Evolutionary conservation across 441 rosid species (phyloP).

Genomic region (Oxalis stricta): DNA sequence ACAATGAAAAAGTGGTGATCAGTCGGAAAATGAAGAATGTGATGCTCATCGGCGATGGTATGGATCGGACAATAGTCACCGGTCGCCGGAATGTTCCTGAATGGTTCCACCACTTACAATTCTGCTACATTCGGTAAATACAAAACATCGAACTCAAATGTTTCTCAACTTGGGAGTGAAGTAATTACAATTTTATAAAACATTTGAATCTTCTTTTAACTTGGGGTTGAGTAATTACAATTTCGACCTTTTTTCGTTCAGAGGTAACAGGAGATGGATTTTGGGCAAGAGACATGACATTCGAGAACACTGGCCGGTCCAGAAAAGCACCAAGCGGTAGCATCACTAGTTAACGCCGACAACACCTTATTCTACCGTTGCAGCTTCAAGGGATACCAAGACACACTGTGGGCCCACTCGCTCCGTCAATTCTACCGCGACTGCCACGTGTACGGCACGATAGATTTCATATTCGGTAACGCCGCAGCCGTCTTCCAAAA

Average conservation of each 20-base stretch:
- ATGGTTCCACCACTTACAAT: constrained; percentile 36
- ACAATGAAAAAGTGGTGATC: constrained; percentile 42
- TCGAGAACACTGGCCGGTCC: constrained; percentile 72
- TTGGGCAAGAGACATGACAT: constrained; percentile 60
- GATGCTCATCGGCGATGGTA: constrained; percentile 62
- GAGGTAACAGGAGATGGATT: constrained; percentile 58
- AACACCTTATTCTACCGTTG: constrained; percentile 42
- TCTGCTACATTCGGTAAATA: constrained; percentile 54
- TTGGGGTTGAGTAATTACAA: no score
- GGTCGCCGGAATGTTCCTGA: constrained; percentile 28
- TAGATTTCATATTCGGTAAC: constrained; percentile 59
- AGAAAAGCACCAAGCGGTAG: constrained; percentile 47
- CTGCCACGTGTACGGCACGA: constrained; percentile 48
- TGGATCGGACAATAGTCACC: constrained; percentile 41
- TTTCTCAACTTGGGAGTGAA: no score
- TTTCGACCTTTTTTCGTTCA: constrained; percentile 1
- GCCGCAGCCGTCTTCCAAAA: constrained; percentile 43
- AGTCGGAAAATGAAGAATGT: constrained; percentile 22
- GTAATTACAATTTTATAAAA: no score
- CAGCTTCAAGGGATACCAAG: constrained; percentile 56
- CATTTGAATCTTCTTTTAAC: no score
- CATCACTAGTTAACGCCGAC: constrained; percentile 39
- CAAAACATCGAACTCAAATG: no score
- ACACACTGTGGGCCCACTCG: constrained; percentile 42
- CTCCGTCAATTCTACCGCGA: constrained; percentile 48